Evolutionary conservation across 257 asterid genomes (phyloP).

Genomic region (Penstemon davidsonii): DNA sequence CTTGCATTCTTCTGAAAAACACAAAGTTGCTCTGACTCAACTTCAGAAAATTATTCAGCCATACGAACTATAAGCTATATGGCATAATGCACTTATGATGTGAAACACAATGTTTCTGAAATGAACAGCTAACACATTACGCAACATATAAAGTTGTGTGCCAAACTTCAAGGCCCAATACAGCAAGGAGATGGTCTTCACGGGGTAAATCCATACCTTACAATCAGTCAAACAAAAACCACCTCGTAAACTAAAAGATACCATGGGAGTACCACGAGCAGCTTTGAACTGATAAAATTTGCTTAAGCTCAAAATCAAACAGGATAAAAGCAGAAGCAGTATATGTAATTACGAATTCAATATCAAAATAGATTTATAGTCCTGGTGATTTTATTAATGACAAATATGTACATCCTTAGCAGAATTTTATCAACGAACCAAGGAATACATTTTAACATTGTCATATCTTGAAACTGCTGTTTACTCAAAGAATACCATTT

Average conservation of each 20-base stretch:
- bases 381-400: conserved; percentile 9
- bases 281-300: conserved; percentile 12
- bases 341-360: background rate
- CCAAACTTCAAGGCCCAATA: conserved; percentile 4
- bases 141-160: conserved; percentile 1
- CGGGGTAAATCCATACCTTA: background rate
- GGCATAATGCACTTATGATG: background rate
- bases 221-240: conserved; percentile 16
- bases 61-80: conserved; percentile 18
- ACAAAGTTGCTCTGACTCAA: conserved; percentile 7
- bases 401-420: background rate
- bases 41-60: conserved; percentile 17
- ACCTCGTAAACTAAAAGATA: conserved; percentile 11
- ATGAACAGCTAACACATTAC: conserved; percentile 7
- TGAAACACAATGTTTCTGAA: conserved; percentile 4
- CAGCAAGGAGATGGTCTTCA: conserved; percentile 14
- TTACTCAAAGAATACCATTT: background rate
- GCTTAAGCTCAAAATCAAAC: conserved; percentile 23
- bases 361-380: conserved; percentile 17
- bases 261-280: conserved; percentile 14
- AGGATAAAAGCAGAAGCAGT: conserved; percentile 5
- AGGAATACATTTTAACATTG: background rate
- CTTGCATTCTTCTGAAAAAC: conserved; percentile 13
- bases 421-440: background rate
- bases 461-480: background rate